A percentile compares a stretch with the other conserved stretches of the same genome.
Evolutionary conservation across 2,329 filamentous ascomycete genomes (phyloP).

Genomic region (Claviceps purpurea): DNA sequence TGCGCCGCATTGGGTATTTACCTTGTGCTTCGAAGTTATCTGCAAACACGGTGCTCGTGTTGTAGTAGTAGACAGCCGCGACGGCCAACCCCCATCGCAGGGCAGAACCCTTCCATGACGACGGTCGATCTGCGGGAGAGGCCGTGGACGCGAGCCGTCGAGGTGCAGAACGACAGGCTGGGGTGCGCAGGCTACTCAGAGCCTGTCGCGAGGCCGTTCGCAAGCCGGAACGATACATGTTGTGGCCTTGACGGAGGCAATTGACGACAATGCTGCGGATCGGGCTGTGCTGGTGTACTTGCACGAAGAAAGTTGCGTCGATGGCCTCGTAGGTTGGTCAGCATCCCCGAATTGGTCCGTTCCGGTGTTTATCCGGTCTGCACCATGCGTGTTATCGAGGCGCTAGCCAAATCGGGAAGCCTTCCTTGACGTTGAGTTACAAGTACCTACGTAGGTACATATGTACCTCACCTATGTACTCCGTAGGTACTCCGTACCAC

Average conservation of each 20-base stretch:
- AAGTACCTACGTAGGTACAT: no score
- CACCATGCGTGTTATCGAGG: no score
- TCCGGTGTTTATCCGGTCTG: conserved; percentile 2
- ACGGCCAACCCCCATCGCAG: conserved; percentile 63
- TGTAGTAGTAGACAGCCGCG: conserved; percentile 83
- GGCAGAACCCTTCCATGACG: conserved; percentile 69
- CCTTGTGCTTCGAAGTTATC: conserved; percentile 49
- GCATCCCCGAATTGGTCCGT: not conserved
- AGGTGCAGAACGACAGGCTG: conserved; percentile 24
- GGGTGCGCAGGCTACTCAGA: conserved; percentile 27
- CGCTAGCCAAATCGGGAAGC: no score
- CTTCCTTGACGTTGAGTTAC: no score
- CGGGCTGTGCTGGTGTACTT: not conserved
- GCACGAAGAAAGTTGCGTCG: not conserved
- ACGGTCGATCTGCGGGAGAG: conserved; percentile 46
- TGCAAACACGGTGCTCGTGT: conserved; percentile 76
- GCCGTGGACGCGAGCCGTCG: conserved; percentile 38
- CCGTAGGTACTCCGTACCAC: no score
- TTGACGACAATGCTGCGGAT: not conserved
- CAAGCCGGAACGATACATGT: conserved; percentile 41
- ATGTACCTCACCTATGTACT: no score
- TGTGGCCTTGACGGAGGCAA: conserved; percentile 1
- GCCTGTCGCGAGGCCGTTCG: conserved; percentile 33
- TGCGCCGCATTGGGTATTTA: not conserved
- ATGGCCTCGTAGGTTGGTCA: conserved; percentile 3